Evolutionary conservation across 805 yeast genomes (phyloP).

Genomic region (Brettanomyces naardenensis): DNA sequence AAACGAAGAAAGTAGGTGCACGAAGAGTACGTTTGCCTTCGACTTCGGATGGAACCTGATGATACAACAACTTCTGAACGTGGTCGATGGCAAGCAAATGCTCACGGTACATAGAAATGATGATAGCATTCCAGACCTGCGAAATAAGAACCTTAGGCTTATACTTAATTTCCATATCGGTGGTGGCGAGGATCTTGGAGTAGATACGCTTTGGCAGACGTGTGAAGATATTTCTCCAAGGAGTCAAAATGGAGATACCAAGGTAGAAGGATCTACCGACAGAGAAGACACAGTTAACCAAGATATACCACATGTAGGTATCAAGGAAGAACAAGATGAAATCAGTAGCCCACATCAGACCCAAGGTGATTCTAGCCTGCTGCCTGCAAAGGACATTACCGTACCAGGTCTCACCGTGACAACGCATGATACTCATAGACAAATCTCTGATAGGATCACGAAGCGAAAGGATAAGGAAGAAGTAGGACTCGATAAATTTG

Average conservation of each 20-base stretch:
- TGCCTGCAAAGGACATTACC: constrained; percentile 66
- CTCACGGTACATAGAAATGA: constrained; percentile 99
- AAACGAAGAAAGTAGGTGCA: constrained; percentile 97
- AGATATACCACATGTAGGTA: constrained; percentile 98
- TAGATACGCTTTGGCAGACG: constrained; percentile 98
- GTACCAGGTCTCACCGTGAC: constrained; percentile 93
- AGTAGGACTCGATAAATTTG: constrained; percentile 85
- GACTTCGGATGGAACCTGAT: constrained; percentile 96
- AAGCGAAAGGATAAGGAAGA: constrained; percentile 78
- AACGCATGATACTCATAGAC: constrained; percentile 82
- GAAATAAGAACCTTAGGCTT: constrained; percentile 97
- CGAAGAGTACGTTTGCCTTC: constrained; percentile 98
- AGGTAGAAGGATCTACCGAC: constrained; percentile 96
- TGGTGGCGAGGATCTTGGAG: constrained; percentile 94
- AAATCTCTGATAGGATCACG: constrained; percentile 93
- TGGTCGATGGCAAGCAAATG: constrained; percentile 97
- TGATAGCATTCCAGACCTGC: constrained; percentile 98
- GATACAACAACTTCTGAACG: constrained; percentile 93
- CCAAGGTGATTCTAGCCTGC: constrained; percentile 84
- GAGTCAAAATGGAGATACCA: constrained; percentile 98
- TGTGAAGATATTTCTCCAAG: constrained; percentile 98
- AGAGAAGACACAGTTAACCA: constrained; percentile 90
- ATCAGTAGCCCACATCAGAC: constrained; percentile 89
- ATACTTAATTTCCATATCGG: constrained; percentile 98
- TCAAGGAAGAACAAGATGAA: constrained; percentile 94